Evolutionary conservation across 2,329 filamentous ascomycete species (phyloP), one percentile per base, ranked within the genome.

Genomic region (Verruconis gallopava): DNA sequence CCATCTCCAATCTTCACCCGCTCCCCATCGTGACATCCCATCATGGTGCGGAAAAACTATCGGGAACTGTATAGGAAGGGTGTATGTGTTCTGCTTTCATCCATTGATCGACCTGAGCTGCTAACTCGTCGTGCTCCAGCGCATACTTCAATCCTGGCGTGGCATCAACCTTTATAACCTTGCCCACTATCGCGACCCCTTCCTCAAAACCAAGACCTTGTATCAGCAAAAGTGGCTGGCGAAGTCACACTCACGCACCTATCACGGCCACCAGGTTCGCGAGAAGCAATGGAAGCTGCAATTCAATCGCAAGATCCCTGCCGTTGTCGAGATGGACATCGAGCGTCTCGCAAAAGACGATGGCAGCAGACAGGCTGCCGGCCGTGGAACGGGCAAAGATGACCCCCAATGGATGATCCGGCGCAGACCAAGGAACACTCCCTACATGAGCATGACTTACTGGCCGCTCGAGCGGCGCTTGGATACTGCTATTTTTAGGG

Each of bases 211-310:
- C 15, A n/a, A n/a, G 17, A 95, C 88, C 35, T 93, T 91, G 66
- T 98, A 93, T 73, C 89, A 96, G 71, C 89, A 96, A 65, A 98
- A 98, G 80, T 98, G 89, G 89, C 63, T 66, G 1, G 84, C 89
- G 54, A 98, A 98, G 65, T 77, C 86, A 17, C 61, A 79, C 49
- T 76, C 85, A 33, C 79, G 91, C 51, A 79, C 73, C 48, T 98
- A 96, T 63, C 91, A 98, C 66, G 91, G 89, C 62, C 89, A 95
- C 59, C 85, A 94, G 57, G 80, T 98, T 51, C 78, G 80, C 50
- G 91, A 98, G 68, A 79, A 82, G 59, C 81, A 91, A 66, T 98
- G 91, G 91, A 74, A 83, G 63, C 82, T 83, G 58, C 88, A 94
- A 74, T 98, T 98, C 67, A 79, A 75, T 51, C 75, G 82, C 50